These are phyloP conservation scores for Dothideomycetes sp. DNA, from an alignment of 2,329 filamentous ascomycete genomes.

Conservation along the genomic window DNA sequence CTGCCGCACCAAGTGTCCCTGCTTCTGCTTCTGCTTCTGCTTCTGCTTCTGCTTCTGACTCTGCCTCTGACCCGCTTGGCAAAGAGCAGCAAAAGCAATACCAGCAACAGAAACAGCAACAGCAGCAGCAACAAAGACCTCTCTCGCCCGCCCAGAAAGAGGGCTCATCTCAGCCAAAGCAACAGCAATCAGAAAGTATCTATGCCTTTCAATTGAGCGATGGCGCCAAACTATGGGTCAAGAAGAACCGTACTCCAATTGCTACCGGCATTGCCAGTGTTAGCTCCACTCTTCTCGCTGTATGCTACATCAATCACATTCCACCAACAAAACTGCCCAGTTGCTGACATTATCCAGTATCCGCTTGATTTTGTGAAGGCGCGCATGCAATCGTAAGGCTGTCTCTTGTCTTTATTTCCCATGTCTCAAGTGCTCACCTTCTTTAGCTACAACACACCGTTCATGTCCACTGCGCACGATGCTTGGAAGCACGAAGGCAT, in stretches of 20 bases:
- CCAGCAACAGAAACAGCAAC: not conserved
- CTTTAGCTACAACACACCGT: slow-evolving; percentile 43
- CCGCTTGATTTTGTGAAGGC: slow-evolving; percentile 84
- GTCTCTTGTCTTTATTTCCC: not conserved
- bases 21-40: no score
- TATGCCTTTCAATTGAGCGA: slow-evolving; percentile 16
- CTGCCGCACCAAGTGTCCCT: no score
- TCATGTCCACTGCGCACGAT: slow-evolving; percentile 57
- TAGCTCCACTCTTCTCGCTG: slow-evolving; percentile 65
- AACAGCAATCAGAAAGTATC: slow-evolving; percentile 1
- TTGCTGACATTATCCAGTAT: slow-evolving; percentile 37
- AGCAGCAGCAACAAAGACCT: not conserved
- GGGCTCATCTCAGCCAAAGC: not conserved
- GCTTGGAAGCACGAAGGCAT: slow-evolving; percentile 54
- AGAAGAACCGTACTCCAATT: slow-evolving; percentile 70
- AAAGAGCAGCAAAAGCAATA: slow-evolving; percentile 1
- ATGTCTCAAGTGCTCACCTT: not conserved
- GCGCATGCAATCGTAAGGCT: slow-evolving; percentile 63
- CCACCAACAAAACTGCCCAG: not conserved
- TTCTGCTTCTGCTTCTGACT: no score
- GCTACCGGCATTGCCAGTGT: slow-evolving; percentile 67
- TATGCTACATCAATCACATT: slow-evolving; percentile 15
- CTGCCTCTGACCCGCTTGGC: not conserved
- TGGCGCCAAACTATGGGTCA: slow-evolving; percentile 48
- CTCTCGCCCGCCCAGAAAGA: no score